Conservation (phyloP, 805 yeast species). For the Limtongozyma cylindracea region DNA sequence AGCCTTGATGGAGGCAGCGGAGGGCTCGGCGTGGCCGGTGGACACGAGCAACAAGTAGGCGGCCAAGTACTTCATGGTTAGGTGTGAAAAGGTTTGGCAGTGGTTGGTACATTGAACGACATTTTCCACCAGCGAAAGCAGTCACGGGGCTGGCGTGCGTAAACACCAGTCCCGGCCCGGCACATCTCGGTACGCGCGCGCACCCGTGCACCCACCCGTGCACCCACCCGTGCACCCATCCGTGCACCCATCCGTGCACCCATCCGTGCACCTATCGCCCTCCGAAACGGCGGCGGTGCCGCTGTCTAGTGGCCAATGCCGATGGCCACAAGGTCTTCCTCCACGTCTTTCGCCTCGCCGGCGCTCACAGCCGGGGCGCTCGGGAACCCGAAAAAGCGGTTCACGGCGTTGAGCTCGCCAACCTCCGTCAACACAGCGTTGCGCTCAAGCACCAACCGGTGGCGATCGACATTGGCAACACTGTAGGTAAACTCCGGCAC, state of each 20-base stretch:
- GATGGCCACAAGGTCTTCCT: slow-evolving; percentile 47
- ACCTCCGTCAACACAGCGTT: slow-evolving; percentile 43
- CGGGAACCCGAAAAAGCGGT: slow-evolving; percentile 53
- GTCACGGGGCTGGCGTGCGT: no score
- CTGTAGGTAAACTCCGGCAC: slow-evolving; percentile 24
- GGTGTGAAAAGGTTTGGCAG: no score
- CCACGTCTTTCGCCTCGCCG: slow-evolving; percentile 37
- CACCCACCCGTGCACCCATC: no score
- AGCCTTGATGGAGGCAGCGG: slow-evolving; percentile 14
- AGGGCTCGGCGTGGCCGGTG: slow-evolving; percentile 19
- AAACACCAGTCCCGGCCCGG: no score
- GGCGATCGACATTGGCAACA: slow-evolving; percentile 6
- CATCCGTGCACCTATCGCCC: no score
- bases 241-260: no score
- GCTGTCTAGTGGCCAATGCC: no score
- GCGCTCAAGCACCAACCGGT: slow-evolving; percentile 36
- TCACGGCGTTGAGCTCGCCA: slow-evolving; percentile 41
- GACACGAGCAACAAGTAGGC: slow-evolving; percentile 19
- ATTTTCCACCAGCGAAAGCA: no score
- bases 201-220: no score
- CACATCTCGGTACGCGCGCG: no score
- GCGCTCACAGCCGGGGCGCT: slow-evolving; percentile 30
- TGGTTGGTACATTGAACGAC: no score
- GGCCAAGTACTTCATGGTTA: slow-evolving; percentile 22
- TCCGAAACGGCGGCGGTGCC: no score